These are phyloP conservation scores for Trypanosoma theileri DNA, from an alignment of 208 protist genomes.

Conservation along the genomic window DNA sequence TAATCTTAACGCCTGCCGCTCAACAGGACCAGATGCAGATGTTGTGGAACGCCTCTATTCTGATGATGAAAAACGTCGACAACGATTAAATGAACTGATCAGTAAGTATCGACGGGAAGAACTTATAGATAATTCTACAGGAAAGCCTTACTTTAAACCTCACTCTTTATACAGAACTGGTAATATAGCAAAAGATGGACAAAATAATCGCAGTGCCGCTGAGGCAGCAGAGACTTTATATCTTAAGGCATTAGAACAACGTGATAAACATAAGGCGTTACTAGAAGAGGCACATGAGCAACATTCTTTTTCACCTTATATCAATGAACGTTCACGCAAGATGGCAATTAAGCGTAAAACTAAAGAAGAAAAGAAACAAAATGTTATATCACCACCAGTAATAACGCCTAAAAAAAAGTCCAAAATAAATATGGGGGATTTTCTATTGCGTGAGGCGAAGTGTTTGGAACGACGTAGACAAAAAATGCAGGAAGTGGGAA, in stretches of 20 bases:
- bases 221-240: slow-evolving; percentile 1
- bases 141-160: slow-evolving; percentile 10
- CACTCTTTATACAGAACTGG: background rate
- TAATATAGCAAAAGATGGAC: background rate
- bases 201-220: background rate
- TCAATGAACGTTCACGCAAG: slow-evolving; percentile 6
- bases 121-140: background rate
- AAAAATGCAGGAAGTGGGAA: slow-evolving; percentile 1
- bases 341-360: slow-evolving; percentile 1
- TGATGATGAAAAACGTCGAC: background rate
- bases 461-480: background rate
- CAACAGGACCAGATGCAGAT: background rate
- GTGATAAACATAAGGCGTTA: background rate
- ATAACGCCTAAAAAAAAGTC: background rate
- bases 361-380: background rate
- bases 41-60: slow-evolving; percentile 15
- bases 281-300: background rate
- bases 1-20: slow-evolving; percentile 2
- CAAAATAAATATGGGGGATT: slow-evolving; percentile 1
- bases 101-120: background rate
- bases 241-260: background rate
- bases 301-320: slow-evolving; percentile 6
- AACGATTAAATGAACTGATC: background rate
- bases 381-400: background rate
- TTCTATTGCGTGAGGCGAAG: slow-evolving; percentile 1